A percentile compares a stretch with the other conserved stretches of the same genome.
phyloP scores from a whole-genome alignment of 495 filamentous ascomycete species.

The Extremus antarcticus region DNA sequence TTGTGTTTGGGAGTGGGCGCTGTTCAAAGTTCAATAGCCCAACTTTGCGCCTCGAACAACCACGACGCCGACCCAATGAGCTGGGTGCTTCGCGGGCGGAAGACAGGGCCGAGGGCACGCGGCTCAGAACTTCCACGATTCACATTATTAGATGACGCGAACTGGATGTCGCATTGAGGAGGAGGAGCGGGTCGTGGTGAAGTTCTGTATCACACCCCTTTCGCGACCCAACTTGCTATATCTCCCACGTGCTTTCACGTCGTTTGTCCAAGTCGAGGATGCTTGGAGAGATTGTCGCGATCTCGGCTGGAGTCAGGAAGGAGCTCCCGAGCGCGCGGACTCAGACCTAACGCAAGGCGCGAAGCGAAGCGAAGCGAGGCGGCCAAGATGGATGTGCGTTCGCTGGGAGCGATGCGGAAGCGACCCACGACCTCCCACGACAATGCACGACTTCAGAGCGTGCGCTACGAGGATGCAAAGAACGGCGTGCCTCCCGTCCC shows the following conservation, averaged over 20 bases:
- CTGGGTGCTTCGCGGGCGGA: not conserved
- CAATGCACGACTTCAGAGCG: slow-evolving; percentile 2
- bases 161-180: too few species aligned
- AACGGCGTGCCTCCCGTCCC: slow-evolving; percentile 11
- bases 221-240: too few species aligned
- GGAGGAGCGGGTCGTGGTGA: too few species aligned
- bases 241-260: too few species aligned
- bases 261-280: too few species aligned
- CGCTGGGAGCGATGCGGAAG: not conserved
- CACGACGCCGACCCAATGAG: not conserved
- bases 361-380: not conserved
- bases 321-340: not conserved
- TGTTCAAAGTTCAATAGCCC: not conserved
- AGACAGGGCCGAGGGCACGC: not conserved
- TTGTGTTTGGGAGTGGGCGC: not conserved
- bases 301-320: too few species aligned
- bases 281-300: too few species aligned
- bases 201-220: too few species aligned
- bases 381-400: too few species aligned
- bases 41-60: not conserved
- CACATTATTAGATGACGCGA: too few species aligned
- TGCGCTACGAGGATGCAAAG: slow-evolving; percentile 15
- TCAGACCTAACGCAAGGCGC: not conserved
- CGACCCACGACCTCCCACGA: not conserved
- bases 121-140: too few species aligned